Evolutionary conservation across 371 early-diverging fungal species (phyloP).

Genomic region (Apophysomyces elegans): DNA sequence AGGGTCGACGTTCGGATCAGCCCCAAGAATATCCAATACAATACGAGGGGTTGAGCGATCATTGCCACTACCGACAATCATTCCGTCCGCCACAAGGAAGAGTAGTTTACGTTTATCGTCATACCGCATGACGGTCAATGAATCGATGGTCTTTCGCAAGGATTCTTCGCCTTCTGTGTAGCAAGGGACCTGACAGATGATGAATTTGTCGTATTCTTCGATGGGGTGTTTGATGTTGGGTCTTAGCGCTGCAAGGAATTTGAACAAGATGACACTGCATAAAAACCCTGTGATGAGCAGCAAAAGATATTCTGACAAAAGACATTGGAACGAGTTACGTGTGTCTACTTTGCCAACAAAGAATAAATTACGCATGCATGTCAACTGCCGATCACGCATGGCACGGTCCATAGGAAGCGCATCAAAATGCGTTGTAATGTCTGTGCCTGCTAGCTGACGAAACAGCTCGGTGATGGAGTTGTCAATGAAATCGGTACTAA

Average conservation of each 20-base stretch:
- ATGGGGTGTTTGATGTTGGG: constrained; percentile 34
- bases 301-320: constrained; percentile 86
- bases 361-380: constrained; percentile 84
- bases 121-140: constrained; percentile 86
- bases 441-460: constrained; percentile 63
- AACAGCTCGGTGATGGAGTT: constrained; percentile 69
- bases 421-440: constrained; percentile 71
- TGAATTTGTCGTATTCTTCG: constrained; percentile 88
- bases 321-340: constrained; percentile 80
- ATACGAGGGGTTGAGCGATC: constrained; percentile 97
- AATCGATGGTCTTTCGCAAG: constrained; percentile 91
- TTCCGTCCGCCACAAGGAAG: constrained; percentile 90
- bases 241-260: constrained; percentile 92
- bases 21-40: constrained; percentile 92
- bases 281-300: constrained; percentile 79
- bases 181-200: constrained; percentile 92
- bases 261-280: constrained; percentile 87
- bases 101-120: constrained; percentile 96
- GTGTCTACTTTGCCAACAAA: constrained; percentile 90
- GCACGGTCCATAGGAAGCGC: constrained; percentile 41
- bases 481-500: constrained; percentile 56
- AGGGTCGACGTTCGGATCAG: constrained; percentile 79
- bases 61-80: constrained; percentile 96
- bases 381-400: constrained; percentile 47
- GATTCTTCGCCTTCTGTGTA: constrained; percentile 99